Evolutionary conservation across 1,284 basidiomycete species (phyloP).

Genomic region (Fomitopsis palustris): DNA sequence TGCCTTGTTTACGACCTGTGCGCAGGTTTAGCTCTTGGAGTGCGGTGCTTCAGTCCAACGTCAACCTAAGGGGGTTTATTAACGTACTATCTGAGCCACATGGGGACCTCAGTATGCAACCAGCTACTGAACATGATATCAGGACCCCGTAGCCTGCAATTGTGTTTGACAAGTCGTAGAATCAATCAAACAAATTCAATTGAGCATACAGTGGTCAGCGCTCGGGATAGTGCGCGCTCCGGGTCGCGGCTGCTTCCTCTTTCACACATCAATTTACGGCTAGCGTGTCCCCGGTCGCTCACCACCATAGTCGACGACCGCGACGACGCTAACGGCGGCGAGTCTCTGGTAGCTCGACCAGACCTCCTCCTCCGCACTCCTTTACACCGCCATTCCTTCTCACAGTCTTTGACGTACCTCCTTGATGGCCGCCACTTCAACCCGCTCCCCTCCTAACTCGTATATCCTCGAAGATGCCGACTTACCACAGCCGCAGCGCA

Average conservation of each 20-base stretch:
- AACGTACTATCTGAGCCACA: no score
- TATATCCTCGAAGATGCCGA: slow-evolving; percentile 12
- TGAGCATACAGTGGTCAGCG: neutral
- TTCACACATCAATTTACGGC: slow-evolving; percentile 5
- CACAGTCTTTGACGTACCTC: slow-evolving; percentile 12
- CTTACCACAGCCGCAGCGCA: slow-evolving; percentile 28
- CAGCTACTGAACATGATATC: no score
- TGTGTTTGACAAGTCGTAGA: neutral
- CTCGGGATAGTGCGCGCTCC: neutral
- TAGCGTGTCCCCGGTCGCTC: slow-evolving; percentile 1
- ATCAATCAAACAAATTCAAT: neutral
- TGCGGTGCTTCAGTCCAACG: no score
- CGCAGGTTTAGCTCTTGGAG: no score
- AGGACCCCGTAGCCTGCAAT: no score
- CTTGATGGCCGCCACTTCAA: slow-evolving; percentile 24
- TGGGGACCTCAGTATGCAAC: no score
- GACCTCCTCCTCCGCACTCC: slow-evolving; percentile 14
- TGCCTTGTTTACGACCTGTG: no score
- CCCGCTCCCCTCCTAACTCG: slow-evolving; percentile 20
- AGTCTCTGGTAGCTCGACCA: neutral
- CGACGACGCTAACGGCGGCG: slow-evolving; percentile 2
- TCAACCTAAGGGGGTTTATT: no score
- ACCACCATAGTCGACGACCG: slow-evolving; percentile 1
- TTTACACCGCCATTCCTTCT: slow-evolving; percentile 22
- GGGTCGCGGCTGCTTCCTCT: neutral